Conservation (phyloP, 768 basidiomycete species). For the Suillus plorans region DNA sequence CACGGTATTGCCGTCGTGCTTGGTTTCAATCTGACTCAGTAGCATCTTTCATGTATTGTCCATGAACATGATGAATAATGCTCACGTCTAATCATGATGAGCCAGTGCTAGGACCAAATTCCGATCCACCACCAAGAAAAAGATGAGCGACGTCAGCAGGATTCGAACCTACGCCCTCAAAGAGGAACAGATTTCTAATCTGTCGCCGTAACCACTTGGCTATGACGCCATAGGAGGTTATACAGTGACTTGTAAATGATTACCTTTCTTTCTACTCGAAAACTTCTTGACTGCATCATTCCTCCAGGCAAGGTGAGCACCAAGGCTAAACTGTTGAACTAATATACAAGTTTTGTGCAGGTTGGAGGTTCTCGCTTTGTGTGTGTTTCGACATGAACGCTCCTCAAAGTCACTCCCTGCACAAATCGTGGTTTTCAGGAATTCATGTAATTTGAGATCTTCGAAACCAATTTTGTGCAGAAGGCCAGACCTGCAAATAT, state of each 20-base stretch:
- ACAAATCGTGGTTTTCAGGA: background rate
- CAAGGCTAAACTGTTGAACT: background rate
- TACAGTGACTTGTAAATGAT: background rate
- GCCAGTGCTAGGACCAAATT: background rate
- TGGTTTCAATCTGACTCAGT: background rate
- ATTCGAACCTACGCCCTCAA: conserved; percentile 69
- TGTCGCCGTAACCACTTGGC: conserved; percentile 80
- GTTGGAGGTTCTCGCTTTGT: background rate
- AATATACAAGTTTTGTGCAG: background rate
- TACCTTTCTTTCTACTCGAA: background rate
- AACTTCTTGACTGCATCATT: too few species aligned
- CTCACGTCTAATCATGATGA: background rate
- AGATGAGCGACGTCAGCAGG: conserved; percentile 56
- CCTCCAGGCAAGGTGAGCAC: background rate
- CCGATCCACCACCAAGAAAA: conserved; percentile 11
- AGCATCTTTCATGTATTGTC: background rate
- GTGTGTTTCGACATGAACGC: background rate
- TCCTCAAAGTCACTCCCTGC: background rate
- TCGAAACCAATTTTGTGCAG: background rate
- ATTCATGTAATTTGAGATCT: background rate
- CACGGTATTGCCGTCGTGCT: background rate
- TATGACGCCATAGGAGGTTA: conserved; percentile 44
- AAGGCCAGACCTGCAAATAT: background rate
- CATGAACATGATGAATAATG: background rate
- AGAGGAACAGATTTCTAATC: conserved; percentile 73